Conservation (phyloP, 2,329 filamentous ascomycete species). For the Chaetomium sp. region DNA sequence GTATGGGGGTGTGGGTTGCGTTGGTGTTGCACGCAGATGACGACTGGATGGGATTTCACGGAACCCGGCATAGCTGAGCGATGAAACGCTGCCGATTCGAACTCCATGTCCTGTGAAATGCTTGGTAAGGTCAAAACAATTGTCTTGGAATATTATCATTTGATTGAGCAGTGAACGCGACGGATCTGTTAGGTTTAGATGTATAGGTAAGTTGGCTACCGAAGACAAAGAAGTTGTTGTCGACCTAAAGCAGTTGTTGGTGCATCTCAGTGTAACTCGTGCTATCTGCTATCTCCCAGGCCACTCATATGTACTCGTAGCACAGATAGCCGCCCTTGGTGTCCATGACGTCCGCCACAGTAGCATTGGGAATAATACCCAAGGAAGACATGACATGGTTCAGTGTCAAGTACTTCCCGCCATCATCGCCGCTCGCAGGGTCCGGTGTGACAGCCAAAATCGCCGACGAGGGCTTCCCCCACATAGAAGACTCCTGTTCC, state of each 20-base stretch:
- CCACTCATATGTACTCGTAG: constrained; percentile 12
- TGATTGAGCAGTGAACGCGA: background rate
- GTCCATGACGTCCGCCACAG: constrained; percentile 15
- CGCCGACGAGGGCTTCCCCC: constrained; percentile 3
- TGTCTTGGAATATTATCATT: background rate
- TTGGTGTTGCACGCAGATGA: background rate
- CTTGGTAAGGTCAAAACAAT: background rate
- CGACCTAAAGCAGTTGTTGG: background rate
- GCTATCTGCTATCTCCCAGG: background rate
- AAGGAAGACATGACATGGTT: constrained; percentile 12
- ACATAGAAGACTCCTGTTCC: constrained; percentile 8
- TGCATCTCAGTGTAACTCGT: background rate
- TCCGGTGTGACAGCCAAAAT: constrained; percentile 8
- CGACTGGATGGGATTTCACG: background rate
- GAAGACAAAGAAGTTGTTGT: background rate
- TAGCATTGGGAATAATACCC: constrained; percentile 17
- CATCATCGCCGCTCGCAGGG: constrained; percentile 4
- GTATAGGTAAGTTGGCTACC: background rate
- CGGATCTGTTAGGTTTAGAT: background rate
- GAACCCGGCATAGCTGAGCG: background rate
- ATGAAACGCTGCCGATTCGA: background rate
- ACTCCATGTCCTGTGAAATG: background rate
- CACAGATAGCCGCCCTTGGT: constrained; percentile 11
- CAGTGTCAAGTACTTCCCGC: constrained; percentile 5
- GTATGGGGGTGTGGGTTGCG: background rate